A percentile compares a stretch with the other conserved stretches of the same genome.
Evolutionary conservation across 768 basidiomycete genomes (phyloP).

Genomic region (Chalciporus chontae): DNA sequence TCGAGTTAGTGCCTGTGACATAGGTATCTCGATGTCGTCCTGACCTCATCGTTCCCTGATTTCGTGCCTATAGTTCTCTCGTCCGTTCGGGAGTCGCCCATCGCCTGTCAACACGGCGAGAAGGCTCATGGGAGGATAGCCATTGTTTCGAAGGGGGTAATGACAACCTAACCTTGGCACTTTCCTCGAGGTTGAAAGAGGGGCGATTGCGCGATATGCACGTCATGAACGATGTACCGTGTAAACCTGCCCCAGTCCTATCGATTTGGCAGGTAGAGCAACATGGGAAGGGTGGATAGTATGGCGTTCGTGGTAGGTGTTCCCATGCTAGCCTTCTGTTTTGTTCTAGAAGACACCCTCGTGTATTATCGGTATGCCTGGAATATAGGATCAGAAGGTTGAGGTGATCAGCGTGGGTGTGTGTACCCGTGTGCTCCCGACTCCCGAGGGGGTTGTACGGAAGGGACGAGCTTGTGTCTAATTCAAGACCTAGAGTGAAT

Average conservation of each 20-base stretch:
- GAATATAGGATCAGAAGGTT: slow-evolving; percentile 12
- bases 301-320: slow-evolving; percentile 13
- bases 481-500: not conserved
- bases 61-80: no score
- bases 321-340: slow-evolving; percentile 13
- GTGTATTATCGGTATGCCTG: slow-evolving; percentile 9
- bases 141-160: not conserved
- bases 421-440: slow-evolving; percentile 15
- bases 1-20: no score
- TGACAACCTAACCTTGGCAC: not conserved
- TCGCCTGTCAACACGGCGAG: no score
- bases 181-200: not conserved
- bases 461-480: not conserved
- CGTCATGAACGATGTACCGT: not conserved
- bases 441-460: slow-evolving; percentile 7
- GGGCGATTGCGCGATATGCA: slow-evolving; percentile 16
- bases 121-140: not conserved
- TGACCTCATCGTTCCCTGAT: no score
- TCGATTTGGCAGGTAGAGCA: slow-evolving; percentile 12
- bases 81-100: no score
- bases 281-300: slow-evolving; percentile 2
- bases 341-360: slow-evolving; percentile 16
- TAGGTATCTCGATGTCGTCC: no score
- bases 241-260: slow-evolving; percentile 5
- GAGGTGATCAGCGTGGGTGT: not conserved